Conservation (phyloP, 1,139 yeast species). For the Saccharomycopsis hybrid region DNA sequence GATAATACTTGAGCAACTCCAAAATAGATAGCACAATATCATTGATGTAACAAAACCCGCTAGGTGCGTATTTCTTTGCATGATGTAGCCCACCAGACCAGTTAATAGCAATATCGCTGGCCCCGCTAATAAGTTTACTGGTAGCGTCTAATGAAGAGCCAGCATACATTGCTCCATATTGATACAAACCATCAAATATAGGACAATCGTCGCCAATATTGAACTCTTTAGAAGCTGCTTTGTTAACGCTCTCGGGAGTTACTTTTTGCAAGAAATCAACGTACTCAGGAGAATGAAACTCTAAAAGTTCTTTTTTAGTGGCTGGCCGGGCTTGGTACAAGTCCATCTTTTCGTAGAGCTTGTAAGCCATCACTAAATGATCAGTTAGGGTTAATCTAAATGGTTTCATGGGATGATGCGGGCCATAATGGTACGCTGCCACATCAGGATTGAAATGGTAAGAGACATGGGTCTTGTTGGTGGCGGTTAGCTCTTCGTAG, state of each 20-base stretch:
- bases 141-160: constrained; percentile 95
- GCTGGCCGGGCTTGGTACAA: constrained; percentile 79
- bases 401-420: constrained; percentile 98
- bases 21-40: constrained; percentile 88
- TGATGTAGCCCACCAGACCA: constrained; percentile 98
- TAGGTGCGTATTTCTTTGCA: constrained; percentile 89
- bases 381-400: constrained; percentile 90
- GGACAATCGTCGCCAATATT: constrained; percentile 98
- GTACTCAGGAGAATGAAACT: constrained; percentile 86
- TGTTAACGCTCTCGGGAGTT: constrained; percentile 70
- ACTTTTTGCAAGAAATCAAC: constrained; percentile 71
- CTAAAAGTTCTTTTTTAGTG: constrained; percentile 65
- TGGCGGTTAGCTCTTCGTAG: constrained; percentile 36
- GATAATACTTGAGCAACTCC: constrained; percentile 76
- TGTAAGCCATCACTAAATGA: constrained; percentile 80
- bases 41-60: constrained; percentile 92
- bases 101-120: constrained; percentile 91
- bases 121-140: constrained; percentile 72
- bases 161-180: constrained; percentile 77
- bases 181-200: constrained; percentile 90
- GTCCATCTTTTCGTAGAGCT: constrained; percentile 86
- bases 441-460: constrained; percentile 86
- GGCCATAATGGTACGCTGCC: constrained; percentile 80
- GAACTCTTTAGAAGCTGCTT: constrained; percentile 63
- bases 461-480: constrained; percentile 56